These are phyloP conservation scores for Leptographium lundbergii DNA, from an alignment of 2,329 filamentous ascomycete species.

Conservation along the genomic window DNA sequence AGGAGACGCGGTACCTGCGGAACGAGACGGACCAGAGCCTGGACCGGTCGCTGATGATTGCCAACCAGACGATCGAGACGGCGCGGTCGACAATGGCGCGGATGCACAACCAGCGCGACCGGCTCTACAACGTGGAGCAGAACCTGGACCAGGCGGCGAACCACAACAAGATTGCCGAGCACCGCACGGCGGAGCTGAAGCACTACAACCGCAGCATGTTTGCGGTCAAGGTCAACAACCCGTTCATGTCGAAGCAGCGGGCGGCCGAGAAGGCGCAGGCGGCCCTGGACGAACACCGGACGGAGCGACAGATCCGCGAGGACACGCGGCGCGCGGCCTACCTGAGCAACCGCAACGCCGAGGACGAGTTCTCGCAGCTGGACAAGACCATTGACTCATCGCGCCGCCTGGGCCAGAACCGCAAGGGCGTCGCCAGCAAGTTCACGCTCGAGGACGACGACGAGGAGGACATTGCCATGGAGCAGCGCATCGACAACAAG, in stretches of 20 bases:
- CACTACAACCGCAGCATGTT: conserved; percentile 86
- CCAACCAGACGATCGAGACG: conserved; percentile 56
- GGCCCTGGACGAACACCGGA: conserved; percentile 55
- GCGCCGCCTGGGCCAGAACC: conserved; percentile 34
- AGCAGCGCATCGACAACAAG: conserved; percentile 40
- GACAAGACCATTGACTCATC: conserved; percentile 48
- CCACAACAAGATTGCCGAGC: conserved; percentile 63
- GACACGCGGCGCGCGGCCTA: conserved; percentile 27
- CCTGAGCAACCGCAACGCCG: conserved; percentile 28
- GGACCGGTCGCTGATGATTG: conserved; percentile 55
- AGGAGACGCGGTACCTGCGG: conserved; percentile 64
- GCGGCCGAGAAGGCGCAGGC: conserved; percentile 52
- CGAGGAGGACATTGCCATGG: conserved; percentile 12
- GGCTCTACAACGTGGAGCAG: conserved; percentile 69
- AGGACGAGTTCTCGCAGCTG: conserved; percentile 36
- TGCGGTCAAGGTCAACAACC: conserved; percentile 63
- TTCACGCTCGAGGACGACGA: conserved; percentile 14
- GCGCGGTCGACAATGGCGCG: conserved; percentile 60
- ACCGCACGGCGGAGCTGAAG: conserved; percentile 72
- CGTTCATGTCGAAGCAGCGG: conserved; percentile 59
- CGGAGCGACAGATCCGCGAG: conserved; percentile 54
- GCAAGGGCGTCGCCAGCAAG: conserved; percentile 16
- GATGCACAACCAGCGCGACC: conserved; percentile 67
- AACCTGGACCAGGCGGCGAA: conserved; percentile 71
- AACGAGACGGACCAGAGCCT: conserved; percentile 46